Evolutionary conservation across 2,329 filamentous ascomycete genomes (phyloP).

Genomic region (Trichoderma sp.): DNA sequence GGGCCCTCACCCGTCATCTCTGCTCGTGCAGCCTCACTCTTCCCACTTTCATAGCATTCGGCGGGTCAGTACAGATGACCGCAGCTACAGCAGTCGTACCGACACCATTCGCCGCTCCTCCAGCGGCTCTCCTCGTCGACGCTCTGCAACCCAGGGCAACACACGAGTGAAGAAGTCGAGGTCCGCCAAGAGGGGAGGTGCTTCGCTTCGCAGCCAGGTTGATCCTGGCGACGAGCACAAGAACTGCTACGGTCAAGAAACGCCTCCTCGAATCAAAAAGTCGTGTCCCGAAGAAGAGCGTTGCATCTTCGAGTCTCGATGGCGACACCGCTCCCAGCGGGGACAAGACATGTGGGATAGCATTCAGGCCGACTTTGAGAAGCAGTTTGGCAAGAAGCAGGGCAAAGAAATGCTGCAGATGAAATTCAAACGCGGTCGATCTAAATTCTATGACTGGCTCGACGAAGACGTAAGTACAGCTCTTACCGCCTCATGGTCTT

Average conservation of each 20-base stretch:
- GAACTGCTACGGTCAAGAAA: constrained; percentile 35
- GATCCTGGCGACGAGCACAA: constrained; percentile 33
- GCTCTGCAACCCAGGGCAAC: constrained; percentile 22
- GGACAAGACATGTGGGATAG: constrained; percentile 59
- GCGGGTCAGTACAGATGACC: constrained; percentile 27
- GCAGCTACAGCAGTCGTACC: constrained; percentile 6
- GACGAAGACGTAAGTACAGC: constrained; percentile 45
- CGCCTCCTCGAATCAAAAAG: constrained; percentile 40
- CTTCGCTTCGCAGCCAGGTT: constrained; percentile 13
- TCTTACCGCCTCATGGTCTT: not conserved
- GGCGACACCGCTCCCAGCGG: constrained; percentile 43
- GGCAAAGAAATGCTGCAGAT: constrained; percentile 54
- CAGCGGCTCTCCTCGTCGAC: constrained; percentile 30
- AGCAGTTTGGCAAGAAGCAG: constrained; percentile 34
- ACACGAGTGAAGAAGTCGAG: constrained; percentile 30
- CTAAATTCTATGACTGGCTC: constrained; percentile 49
- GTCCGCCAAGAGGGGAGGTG: constrained; percentile 19
- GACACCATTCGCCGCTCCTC: constrained; percentile 23
- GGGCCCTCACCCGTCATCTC: constrained; percentile 19
- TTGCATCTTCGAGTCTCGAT: constrained; percentile 49
- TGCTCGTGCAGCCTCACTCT: constrained; percentile 27
- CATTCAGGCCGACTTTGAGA: constrained; percentile 44
- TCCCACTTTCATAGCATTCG: constrained; percentile 24
- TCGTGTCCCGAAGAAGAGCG: constrained; percentile 47
- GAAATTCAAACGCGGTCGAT: constrained; percentile 51